Evolutionary conservation across 1,139 yeast species (phyloP).

Genomic region (Taphrina deformans): DNA sequence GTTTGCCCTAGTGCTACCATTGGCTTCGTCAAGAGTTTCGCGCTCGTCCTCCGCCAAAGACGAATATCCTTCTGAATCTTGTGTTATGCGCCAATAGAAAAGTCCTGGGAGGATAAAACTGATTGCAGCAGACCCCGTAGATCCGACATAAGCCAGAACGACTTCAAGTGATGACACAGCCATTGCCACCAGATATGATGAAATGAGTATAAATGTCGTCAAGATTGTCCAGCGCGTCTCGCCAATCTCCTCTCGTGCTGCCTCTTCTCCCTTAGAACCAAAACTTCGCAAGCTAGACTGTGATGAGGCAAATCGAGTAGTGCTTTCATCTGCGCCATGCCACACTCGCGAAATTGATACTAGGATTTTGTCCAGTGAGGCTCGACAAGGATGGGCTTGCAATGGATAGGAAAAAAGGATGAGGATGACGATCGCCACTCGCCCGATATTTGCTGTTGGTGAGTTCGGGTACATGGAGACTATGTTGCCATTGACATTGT

Average conservation of each 20-base stretch:
- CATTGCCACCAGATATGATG: slow-evolving; percentile 72
- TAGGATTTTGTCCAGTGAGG: slow-evolving; percentile 61
- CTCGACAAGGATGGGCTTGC: slow-evolving; percentile 89
- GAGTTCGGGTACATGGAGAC: slow-evolving; percentile 56
- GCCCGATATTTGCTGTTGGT: slow-evolving; percentile 61
- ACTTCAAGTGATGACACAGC: slow-evolving; percentile 76
- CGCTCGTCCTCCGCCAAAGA: slow-evolving; percentile 16
- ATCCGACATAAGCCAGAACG: slow-evolving; percentile 88
- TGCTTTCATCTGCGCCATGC: slow-evolving; percentile 10
- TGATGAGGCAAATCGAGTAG: slow-evolving; percentile 18
- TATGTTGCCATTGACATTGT: slow-evolving; percentile 74
- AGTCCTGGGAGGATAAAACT: slow-evolving; percentile 91
- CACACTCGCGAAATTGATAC: slow-evolving; percentile 60
- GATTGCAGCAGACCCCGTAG: slow-evolving; percentile 92
- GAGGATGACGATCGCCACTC: slow-evolving; percentile 74
- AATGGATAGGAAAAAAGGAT: slow-evolving; percentile 86
- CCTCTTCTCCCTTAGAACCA: not conserved
- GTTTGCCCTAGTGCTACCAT: slow-evolving; percentile 17
- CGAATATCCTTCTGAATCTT: slow-evolving; percentile 10
- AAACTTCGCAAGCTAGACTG: slow-evolving; percentile 24
- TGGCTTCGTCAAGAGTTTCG: slow-evolving; percentile 35
- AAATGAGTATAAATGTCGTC: slow-evolving; percentile 61
- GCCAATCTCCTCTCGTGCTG: slow-evolving; percentile 11
- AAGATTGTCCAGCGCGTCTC: slow-evolving; percentile 56
- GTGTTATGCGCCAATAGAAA: slow-evolving; percentile 58